These are phyloP conservation scores for Neurospora sp. DNA, from an alignment of 495 filamentous ascomycete genomes.

Conservation along the genomic window DNA sequence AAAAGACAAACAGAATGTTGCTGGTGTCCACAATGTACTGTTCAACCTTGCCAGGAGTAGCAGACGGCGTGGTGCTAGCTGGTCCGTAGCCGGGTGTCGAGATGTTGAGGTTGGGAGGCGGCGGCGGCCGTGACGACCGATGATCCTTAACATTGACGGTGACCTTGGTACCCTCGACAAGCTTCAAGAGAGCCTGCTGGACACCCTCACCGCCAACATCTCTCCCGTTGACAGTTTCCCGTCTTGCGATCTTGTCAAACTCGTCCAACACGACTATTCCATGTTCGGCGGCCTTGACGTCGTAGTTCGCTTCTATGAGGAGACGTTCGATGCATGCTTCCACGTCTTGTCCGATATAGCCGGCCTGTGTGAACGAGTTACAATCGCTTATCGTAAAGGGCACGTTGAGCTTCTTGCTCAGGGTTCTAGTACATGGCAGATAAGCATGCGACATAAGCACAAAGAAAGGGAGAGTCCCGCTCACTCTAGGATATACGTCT, in stretches of 20 bases:
- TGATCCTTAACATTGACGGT: conserved; percentile 82
- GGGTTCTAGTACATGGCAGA: conserved; percentile 20
- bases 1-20: conserved; percentile 94
- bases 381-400: conserved; percentile 97
- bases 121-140: conserved; percentile 40
- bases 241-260: conserved; percentile 82
- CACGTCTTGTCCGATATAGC: conserved; percentile 94
- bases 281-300: conserved; percentile 72
- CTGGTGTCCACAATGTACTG: conserved; percentile 85
- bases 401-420: conserved; percentile 62
- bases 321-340: conserved; percentile 87
- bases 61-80: conserved; percentile 21
- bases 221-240: conserved; percentile 45
- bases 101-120: conserved; percentile 13
- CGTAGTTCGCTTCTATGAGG: conserved; percentile 82
- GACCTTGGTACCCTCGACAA: conserved; percentile 91
- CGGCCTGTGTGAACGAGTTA: conserved; percentile 92
- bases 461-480: conserved; percentile 3
- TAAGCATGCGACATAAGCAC: conserved; percentile 1
- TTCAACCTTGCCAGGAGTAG: conserved; percentile 57
- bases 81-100: conserved; percentile 28
- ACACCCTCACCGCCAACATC: conserved; percentile 91
- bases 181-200: conserved; percentile 90
- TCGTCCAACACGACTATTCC: conserved; percentile 95
- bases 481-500: conserved; percentile 84